Evolutionary conservation across 1,139 yeast genomes (phyloP).

Genomic region (Geotrichum macrosporum): DNA sequence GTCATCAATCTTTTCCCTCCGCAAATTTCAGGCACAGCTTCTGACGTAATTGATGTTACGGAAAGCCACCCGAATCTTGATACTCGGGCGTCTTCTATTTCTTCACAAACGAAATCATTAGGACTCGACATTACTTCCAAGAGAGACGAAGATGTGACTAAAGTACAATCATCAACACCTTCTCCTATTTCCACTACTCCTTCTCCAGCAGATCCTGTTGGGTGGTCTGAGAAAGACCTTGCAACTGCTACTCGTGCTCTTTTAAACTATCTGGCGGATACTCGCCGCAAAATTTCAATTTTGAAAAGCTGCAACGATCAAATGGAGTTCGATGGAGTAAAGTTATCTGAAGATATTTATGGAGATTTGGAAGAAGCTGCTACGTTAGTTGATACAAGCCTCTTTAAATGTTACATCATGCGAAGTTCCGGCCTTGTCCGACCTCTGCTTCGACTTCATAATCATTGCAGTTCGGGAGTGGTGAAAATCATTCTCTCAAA

Average conservation of each 20-base stretch:
- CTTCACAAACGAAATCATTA: constrained; percentile 6
- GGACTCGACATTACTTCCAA: neutral
- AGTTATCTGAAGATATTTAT: constrained; percentile 28
- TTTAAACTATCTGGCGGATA: constrained; percentile 52
- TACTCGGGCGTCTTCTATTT: constrained; percentile 1
- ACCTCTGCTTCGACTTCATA: constrained; percentile 71
- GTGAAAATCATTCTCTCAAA: constrained; percentile 57
- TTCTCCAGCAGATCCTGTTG: constrained; percentile 18
- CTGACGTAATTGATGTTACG: constrained; percentile 25
- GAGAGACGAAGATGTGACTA: neutral
- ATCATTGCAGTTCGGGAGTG: constrained; percentile 62
- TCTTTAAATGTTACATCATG: constrained; percentile 68
- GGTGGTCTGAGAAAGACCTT: constrained; percentile 26
- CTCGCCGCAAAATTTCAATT: constrained; percentile 45
- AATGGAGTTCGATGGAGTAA: constrained; percentile 30
- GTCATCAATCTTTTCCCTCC: constrained; percentile 48
- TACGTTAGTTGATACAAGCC: constrained; percentile 65
- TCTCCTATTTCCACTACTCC: constrained; percentile 20
- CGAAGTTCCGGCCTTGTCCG: constrained; percentile 72
- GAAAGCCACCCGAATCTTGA: constrained; percentile 15
- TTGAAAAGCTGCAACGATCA: constrained; percentile 25
- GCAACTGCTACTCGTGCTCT: constrained; percentile 48
- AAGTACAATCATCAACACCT: neutral
- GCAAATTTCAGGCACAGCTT: constrained; percentile 30
- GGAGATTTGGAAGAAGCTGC: constrained; percentile 37